Evolutionary conservation across 2,329 filamentous ascomycete genomes (phyloP), one percentile per base, ranked within the genome.

Genomic region (Tolypocladium guangdongense): DNA sequence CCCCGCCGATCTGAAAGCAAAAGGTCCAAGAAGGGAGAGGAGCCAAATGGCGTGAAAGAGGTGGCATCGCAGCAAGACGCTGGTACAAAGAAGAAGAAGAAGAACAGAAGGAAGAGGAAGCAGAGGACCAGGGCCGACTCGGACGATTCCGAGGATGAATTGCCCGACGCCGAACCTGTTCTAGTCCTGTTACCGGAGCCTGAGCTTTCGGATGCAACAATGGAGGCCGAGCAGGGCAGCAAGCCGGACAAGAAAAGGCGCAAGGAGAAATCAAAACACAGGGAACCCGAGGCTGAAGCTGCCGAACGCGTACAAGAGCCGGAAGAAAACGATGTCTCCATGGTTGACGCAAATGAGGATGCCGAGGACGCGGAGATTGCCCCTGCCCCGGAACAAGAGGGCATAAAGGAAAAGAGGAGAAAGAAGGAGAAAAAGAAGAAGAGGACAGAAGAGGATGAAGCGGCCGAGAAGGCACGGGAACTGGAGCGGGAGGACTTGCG

Each of bases 101-200:
- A 74, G 60, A 70, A 64, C 33, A 59, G 69, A 63, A 67, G 69
- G 60, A 65, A 69, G 59, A 64, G 66, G 52, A 65, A 58, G 46
- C 62, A 60, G 41, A 69, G 69, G 55, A 64, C 64, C 7, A 62
- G 65, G 33, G 43, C 35, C 11, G 59, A 64, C 27, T 61, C 52
- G n/a, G 50, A 56, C 38, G 45, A 46, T 18, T 49, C 60, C 55
- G 52, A 57, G 38, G 51, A 58, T 54, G 56, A 62, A 49, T 55
- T 39, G 48, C 50, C 22, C 38, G 56, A 39, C 46, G 51, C 18
- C 35, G 57, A 20, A 7, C 36, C 43, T n/a, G 20, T 24, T 4
- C 11, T 46, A 32, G 36, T 16, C 60, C 55, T 58, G 35, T 58
- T 54, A 32, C 61, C 60, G 12, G 27, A 41, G 32, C 39, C 30